These are phyloP conservation scores for Ceratobasidium sp. DNA, from an alignment of 1,284 basidiomycete genomes.

Conservation along the genomic window DNA sequence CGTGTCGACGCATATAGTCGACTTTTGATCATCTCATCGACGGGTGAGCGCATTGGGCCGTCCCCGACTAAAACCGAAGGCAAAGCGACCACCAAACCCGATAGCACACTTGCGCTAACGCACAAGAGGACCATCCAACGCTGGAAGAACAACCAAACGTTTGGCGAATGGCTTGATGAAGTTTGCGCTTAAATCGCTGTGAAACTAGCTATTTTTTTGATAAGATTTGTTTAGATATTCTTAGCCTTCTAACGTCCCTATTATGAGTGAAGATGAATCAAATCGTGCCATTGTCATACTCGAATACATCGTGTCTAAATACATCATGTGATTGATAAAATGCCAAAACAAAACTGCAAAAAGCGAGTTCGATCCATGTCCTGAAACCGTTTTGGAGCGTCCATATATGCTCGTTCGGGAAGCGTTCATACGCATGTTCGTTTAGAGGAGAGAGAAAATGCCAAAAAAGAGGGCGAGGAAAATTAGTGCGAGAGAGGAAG, in stretches of 20 bases:
- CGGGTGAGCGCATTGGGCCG: neutral
- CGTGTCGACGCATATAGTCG: neutral
- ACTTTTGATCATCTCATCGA: neutral
- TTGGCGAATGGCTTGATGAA: neutral
- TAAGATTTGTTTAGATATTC: too few species aligned
- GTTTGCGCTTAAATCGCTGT: neutral
- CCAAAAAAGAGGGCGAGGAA: neutral
- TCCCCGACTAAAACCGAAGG: neutral
- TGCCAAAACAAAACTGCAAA: neutral
- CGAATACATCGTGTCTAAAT: slow-evolving; percentile 13
- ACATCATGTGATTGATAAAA: slow-evolving; percentile 6
- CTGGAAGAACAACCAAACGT: neutral
- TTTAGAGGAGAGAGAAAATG: neutral
- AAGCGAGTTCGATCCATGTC: slow-evolving; percentile 1
- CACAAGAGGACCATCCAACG: neutral
- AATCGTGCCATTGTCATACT: slow-evolving; percentile 1
- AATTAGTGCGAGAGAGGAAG: neutral
- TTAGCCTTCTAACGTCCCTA: too few species aligned
- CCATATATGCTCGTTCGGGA: neutral
- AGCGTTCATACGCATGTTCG: neutral
- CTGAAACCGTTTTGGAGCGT: neutral
- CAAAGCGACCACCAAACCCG: neutral
- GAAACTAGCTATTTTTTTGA: neutral
- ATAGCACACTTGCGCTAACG: neutral
- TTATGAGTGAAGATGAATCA: neutral